phyloP scores from a whole-genome alignment of 352 stramenopile species.

The Pythium phragmitis region DNA sequence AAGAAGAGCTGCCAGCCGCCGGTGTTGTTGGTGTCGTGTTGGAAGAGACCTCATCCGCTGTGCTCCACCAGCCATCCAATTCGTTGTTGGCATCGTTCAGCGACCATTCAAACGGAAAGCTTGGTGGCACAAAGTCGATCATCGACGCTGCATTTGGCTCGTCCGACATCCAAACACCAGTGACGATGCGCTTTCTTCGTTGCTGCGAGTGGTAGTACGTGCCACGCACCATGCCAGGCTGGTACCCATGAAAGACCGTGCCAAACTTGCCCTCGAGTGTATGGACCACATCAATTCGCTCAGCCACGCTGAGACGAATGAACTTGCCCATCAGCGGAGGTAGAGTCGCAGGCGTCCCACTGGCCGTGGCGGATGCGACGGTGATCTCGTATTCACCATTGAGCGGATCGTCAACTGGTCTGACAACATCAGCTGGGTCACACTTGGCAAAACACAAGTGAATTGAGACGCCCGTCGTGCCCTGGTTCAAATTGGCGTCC shows the following conservation, averaged over 20 bases:
- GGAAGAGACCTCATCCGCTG: conserved; percentile 32
- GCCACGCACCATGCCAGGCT: conserved; percentile 58
- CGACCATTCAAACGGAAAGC: conserved; percentile 65
- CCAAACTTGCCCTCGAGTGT: conserved; percentile 73
- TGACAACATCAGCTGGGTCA: conserved; percentile 45
- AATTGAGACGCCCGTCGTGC: conserved; percentile 70
- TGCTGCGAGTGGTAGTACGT: conserved; percentile 41
- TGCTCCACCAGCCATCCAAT: conserved; percentile 79
- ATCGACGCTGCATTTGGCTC: conserved; percentile 42
- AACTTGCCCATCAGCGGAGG: conserved; percentile 51
- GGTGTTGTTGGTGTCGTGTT: not conserved
- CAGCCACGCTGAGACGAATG: conserved; percentile 57
- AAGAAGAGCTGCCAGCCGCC: not conserved
- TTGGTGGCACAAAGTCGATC: conserved; percentile 63
- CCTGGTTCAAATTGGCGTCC: conserved; percentile 86
- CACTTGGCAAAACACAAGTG: conserved; percentile 73
- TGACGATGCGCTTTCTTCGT: conserved; percentile 35
- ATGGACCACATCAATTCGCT: conserved; percentile 44
- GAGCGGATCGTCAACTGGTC: conserved; percentile 56
- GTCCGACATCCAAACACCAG: conserved; percentile 68
- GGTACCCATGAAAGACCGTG: conserved; percentile 60
- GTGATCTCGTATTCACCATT: conserved; percentile 84
- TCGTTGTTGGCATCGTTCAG: conserved; percentile 53
- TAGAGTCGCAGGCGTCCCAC: not conserved
- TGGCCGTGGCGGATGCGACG: conserved; percentile 2